Evolutionary conservation across 345 rosid species (phyloP).

Genomic region (Citropsis articulata): DNA sequence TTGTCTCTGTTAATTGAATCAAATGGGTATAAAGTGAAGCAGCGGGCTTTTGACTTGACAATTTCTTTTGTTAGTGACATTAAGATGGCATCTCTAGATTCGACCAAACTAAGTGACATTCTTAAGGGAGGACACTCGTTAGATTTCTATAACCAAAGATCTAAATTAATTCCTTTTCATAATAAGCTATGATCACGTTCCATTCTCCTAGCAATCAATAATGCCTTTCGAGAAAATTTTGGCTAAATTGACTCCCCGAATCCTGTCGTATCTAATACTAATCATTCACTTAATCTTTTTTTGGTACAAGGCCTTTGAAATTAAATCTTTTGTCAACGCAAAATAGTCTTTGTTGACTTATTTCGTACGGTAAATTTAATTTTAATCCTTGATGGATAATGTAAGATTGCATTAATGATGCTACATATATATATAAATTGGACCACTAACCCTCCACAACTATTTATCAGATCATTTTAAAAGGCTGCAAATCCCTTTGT

Average conservation of each 20-base stretch:
- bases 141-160: background rate
- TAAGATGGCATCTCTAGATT: conserved; percentile 9
- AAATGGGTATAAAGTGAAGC: background rate
- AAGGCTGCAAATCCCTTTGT: background rate
- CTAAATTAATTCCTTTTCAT: background rate
- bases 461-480: background rate
- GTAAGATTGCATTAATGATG: background rate
- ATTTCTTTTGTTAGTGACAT: background rate
- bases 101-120: background rate
- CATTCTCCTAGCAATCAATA: conserved; percentile 5
- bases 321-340: conserved; percentile 13
- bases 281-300: conserved; percentile 24
- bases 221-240: conserved; percentile 3
- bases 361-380: background rate
- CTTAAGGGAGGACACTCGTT: background rate
- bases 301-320: background rate
- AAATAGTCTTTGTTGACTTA: conserved; percentile 1
- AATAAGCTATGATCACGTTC: background rate
- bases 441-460: conserved; percentile 9
- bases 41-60: background rate
- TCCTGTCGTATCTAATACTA: conserved; percentile 29
- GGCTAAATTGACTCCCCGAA: conserved; percentile 32
- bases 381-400: background rate
- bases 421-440: background rate
- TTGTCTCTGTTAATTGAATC: too few species aligned